Evolutionary conservation across 768 basidiomycete genomes (phyloP).

Genomic region (Clathrus columnatus): DNA sequence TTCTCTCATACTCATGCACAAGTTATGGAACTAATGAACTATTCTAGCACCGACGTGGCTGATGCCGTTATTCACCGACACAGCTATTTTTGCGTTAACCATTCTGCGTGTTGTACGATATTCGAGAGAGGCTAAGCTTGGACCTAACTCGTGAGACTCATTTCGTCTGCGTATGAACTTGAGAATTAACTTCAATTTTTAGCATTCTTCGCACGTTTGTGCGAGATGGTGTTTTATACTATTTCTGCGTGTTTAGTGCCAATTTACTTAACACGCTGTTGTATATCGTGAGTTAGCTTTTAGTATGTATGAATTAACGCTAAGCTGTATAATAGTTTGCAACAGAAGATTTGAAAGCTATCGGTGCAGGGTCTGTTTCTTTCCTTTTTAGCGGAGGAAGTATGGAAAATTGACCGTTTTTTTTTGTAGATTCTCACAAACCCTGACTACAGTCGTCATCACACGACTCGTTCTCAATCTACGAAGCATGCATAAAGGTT

Average conservation of each 20-base stretch:
- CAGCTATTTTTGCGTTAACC: background rate
- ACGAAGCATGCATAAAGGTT: constrained; percentile 12
- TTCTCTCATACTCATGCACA: background rate
- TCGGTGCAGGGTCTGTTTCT: constrained; percentile 20
- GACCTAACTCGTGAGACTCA: constrained; percentile 15
- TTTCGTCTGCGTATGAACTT: background rate
- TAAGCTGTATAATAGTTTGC: constrained; percentile 13
- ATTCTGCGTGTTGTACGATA: background rate
- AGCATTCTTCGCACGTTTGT: constrained; percentile 20
- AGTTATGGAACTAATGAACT: background rate
- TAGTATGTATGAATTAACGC: background rate
- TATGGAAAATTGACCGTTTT: background rate
- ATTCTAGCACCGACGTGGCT: background rate
- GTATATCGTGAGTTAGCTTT: constrained; percentile 19
- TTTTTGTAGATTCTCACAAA: constrained; percentile 19
- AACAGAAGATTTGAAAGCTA: constrained; percentile 20
- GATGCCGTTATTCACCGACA: background rate
- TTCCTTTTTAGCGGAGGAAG: background rate
- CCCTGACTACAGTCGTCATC: constrained; percentile 23
- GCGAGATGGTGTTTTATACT: constrained; percentile 24
- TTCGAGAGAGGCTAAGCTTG: background rate
- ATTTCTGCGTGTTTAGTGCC: constrained; percentile 20
- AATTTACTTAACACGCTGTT: constrained; percentile 23
- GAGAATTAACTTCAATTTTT: background rate
- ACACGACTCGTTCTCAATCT: constrained; percentile 26